Conservation (phyloP, 2,329 filamentous ascomycete species). For the Clonostachys rosea region DNA sequence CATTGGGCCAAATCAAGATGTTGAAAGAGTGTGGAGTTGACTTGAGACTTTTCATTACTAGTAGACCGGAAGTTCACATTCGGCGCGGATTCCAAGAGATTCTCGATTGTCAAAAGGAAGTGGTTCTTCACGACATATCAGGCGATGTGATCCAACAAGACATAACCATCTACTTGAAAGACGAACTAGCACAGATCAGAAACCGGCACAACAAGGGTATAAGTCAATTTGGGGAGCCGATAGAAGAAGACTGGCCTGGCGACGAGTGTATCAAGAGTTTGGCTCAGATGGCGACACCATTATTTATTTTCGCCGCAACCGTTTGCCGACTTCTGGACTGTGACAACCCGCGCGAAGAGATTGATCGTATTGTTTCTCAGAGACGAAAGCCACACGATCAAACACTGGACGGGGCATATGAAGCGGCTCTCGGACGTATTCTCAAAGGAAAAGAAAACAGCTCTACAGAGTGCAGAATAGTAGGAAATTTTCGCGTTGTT, state of each 20-base stretch:
- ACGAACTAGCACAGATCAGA: constrained; percentile 18
- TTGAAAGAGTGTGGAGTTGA: not conserved
- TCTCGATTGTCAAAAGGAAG: constrained; percentile 17
- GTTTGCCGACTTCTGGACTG: constrained; percentile 7
- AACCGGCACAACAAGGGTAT: constrained; percentile 9
- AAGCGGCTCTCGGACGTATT: not conserved
- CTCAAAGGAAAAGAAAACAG: not conserved
- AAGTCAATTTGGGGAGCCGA: not conserved
- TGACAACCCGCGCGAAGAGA: not conserved
- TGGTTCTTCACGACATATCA: constrained; percentile 25
- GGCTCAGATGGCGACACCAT: constrained; percentile 15
- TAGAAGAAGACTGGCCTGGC: constrained; percentile 4
- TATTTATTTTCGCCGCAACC: constrained; percentile 23
- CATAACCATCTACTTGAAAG: constrained; percentile 20
- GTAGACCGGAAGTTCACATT: constrained; percentile 27
- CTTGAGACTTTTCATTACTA: constrained; percentile 27
- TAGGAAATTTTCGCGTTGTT: not conserved
- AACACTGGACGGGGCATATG: not conserved
- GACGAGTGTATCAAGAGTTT: constrained; percentile 4
- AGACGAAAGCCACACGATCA: constrained; percentile 3
- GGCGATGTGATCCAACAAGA: constrained; percentile 21
- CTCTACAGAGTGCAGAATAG: not conserved
- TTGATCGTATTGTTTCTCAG: constrained; percentile 6
- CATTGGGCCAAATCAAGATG: not conserved
- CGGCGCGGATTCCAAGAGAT: constrained; percentile 22